phyloP scores from a whole-genome alignment of 2,329 filamentous ascomycete species.

The Fonsecaea pugnacius region DNA sequence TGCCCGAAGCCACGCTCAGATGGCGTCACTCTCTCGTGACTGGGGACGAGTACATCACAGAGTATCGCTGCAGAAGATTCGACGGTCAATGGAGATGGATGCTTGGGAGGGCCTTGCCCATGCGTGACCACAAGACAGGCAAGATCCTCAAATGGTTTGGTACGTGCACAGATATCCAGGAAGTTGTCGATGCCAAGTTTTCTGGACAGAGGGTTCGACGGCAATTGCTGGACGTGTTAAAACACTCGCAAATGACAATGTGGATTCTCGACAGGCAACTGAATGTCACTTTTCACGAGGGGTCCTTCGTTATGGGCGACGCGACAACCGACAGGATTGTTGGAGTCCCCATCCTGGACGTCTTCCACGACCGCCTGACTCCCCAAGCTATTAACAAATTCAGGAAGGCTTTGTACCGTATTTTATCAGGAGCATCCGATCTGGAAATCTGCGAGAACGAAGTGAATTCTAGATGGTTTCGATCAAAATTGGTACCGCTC shows the following conservation, averaged over 20 bases:
- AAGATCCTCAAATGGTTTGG: constrained; percentile 79
- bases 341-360: constrained; percentile 43
- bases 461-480: constrained; percentile 67
- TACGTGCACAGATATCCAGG: constrained; percentile 79
- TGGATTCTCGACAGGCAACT: constrained; percentile 70
- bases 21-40: constrained; percentile 69
- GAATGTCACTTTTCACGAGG: constrained; percentile 71
- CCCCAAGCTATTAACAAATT: constrained; percentile 10
- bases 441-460: constrained; percentile 69
- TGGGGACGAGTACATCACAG: constrained; percentile 69
- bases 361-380: constrained; percentile 12
- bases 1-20: constrained; percentile 56
- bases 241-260: constrained; percentile 74
- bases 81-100: constrained; percentile 80
- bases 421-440: constrained; percentile 63
- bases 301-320: constrained; percentile 44
- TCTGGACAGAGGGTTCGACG: constrained; percentile 69
- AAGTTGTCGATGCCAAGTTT: constrained; percentile 70
- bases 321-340: constrained; percentile 21
- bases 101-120: constrained; percentile 71
- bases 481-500: constrained; percentile 72
- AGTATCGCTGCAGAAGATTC: constrained; percentile 70
- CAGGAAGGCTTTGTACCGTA: constrained; percentile 62
- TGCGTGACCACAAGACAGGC: constrained; percentile 67
- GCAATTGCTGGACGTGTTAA: constrained; percentile 73